A percentile compares a stretch with the other conserved stretches of the same genome.
phyloP scores from a whole-genome alignment of 1,284 basidiomycete genomes.

The Rhodotorula mucilaginosa region DNA sequence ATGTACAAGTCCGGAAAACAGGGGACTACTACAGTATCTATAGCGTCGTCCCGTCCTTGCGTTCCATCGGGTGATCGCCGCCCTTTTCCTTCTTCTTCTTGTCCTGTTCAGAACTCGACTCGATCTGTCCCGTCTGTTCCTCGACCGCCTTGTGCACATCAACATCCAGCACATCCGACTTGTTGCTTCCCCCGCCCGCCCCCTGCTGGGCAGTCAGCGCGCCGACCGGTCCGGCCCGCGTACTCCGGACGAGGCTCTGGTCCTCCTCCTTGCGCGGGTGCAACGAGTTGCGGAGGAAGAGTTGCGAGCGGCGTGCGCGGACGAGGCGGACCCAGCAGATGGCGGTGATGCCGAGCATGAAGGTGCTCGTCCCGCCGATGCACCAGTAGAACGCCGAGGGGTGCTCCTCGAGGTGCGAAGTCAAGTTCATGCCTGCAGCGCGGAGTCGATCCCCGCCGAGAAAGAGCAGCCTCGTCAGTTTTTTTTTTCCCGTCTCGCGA shows the following conservation, averaged over 20 bases:
- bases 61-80: constrained; percentile 13
- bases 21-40: no score
- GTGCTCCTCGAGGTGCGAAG: constrained; percentile 15
- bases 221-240: constrained; percentile 18
- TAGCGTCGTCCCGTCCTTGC: constrained; percentile 22
- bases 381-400: constrained; percentile 16
- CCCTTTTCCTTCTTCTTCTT: not conserved
- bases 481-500: no score
- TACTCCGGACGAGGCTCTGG: not conserved
- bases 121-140: not conserved
- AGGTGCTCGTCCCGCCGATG: not conserved
- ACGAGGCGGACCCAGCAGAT: constrained; percentile 28
- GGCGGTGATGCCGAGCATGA: constrained; percentile 31
- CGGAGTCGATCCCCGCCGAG: not conserved
- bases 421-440: constrained; percentile 28
- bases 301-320: constrained; percentile 28
- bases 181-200: no score
- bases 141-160: not conserved
- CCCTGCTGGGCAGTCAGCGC: not conserved
- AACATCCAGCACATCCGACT: not conserved
- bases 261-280: constrained; percentile 7
- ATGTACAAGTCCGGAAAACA: no score
- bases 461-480: no score
- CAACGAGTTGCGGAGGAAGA: constrained; percentile 26
- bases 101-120: not conserved